These are phyloP conservation scores for Imleria badia DNA, from an alignment of 768 basidiomycete genomes.

Conservation along the genomic window DNA sequence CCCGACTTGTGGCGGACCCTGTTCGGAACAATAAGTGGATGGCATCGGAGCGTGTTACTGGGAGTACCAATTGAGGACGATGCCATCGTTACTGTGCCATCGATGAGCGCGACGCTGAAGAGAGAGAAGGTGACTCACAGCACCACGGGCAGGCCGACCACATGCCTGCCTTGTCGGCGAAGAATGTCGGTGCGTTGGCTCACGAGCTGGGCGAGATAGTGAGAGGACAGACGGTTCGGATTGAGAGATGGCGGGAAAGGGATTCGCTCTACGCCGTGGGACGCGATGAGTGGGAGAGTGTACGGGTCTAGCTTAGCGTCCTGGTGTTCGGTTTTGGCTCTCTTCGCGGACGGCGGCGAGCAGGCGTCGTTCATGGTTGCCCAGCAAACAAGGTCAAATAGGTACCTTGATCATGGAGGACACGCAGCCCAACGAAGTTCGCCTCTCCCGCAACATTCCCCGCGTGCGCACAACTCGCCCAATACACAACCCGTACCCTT, in stretches of 20 bases:
- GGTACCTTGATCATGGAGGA: conserved; percentile 31
- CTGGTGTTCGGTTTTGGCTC: conserved; percentile 19
- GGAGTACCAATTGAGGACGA: conserved; percentile 31
- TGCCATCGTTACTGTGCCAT: conserved; percentile 25
- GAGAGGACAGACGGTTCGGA: conserved; percentile 7
- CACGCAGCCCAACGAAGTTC: conserved; percentile 40
- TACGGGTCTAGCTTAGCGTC: background rate
- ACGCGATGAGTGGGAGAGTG: conserved; percentile 19
- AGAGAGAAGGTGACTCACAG: conserved; percentile 20
- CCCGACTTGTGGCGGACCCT: conserved; percentile 15
- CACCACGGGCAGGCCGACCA: conserved; percentile 26
- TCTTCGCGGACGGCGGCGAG: conserved; percentile 14
- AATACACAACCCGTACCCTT: background rate
- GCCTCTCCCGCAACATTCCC: conserved; percentile 35
- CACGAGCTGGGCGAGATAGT: conserved; percentile 13
- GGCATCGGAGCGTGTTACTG: background rate
- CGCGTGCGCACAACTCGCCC: conserved; percentile 16
- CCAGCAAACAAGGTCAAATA: conserved; percentile 27
- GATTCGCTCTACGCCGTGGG: conserved; percentile 31
- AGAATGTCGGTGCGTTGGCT: conserved; percentile 20
- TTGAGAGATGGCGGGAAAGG: conserved; percentile 10
- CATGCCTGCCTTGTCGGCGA: conserved; percentile 18
- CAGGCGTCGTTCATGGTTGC: conserved; percentile 16
- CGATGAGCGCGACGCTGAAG: conserved; percentile 5
- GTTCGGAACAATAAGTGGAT: conserved; percentile 9